Conservation (phyloP, 2,329 filamentous ascomycete species). For the Diaporthe nobilis region DNA sequence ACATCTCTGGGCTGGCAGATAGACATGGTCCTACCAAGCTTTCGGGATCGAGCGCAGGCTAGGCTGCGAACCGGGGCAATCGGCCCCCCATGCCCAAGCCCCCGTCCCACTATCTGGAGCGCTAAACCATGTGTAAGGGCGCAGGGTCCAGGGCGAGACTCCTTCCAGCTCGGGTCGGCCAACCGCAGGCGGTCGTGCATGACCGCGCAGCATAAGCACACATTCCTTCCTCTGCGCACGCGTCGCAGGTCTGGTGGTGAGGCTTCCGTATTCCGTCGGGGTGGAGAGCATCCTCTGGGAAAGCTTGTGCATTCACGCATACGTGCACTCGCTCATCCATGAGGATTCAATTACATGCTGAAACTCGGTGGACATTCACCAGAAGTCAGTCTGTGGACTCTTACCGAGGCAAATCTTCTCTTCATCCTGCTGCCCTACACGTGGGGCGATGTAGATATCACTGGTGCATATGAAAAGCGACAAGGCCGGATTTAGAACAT, state of each 20-base stretch:
- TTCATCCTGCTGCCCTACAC: neutral
- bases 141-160: conserved; percentile 18
- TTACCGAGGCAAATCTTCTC: neutral
- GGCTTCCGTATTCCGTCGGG: neutral
- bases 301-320: neutral
- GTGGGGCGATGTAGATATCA: neutral
- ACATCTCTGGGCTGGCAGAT: neutral
- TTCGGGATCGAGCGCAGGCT: neutral
- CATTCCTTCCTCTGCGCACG: conserved; percentile 1
- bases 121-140: neutral
- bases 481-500: neutral
- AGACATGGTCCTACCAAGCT: neutral
- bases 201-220: conserved; percentile 14
- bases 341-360: neutral
- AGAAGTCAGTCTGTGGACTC: neutral
- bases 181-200: neutral
- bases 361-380: neutral
- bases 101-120: neutral
- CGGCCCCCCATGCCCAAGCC: neutral
- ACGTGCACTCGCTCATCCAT: neutral
- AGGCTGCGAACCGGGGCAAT: neutral
- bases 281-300: neutral
- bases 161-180: neutral
- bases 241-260: neutral
- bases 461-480: neutral